Conservation (phyloP, 2,329 filamentous ascomycete species). For the Fusarium brachygibbosum region DNA sequence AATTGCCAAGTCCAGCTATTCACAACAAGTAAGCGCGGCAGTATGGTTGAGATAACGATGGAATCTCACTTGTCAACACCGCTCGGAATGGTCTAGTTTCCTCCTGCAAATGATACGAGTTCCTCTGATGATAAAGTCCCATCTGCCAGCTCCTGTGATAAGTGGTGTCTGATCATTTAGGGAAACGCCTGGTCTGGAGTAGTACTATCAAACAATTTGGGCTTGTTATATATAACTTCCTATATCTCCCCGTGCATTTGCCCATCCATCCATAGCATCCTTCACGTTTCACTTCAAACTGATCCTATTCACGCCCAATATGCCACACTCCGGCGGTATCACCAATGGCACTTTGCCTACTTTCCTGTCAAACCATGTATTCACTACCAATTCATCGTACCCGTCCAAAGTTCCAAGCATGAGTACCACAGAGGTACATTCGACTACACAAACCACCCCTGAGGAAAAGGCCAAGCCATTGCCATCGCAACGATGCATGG, state of each 20-base stretch:
- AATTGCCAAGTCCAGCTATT: neutral
- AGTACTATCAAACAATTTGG: neutral
- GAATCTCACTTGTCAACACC: too few species aligned
- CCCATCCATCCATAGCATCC: too few species aligned
- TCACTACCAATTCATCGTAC: neutral
- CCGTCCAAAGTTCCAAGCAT: neutral
- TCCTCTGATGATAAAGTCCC: fast-evolving
- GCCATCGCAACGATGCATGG: conserved; percentile 11
- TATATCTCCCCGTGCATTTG: neutral
- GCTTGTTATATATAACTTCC: neutral
- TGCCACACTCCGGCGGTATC: conserved; percentile 2
- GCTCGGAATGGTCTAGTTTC: neutral
- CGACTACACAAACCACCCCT: fast-evolving
- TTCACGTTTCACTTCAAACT: neutral
- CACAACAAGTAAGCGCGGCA: neutral
- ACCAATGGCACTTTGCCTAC: neutral
- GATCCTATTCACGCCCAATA: neutral
- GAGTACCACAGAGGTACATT: neutral
- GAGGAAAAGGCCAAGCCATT: neutral
- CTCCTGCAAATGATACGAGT: neutral
- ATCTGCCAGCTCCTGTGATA: neutral
- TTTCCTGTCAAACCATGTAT: conserved; percentile 2
- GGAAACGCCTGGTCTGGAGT: neutral
- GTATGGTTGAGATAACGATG: neutral
- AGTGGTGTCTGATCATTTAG: too few species aligned